Evolutionary conservation across 164 flowering plant species (phyloP), one percentile per base, ranked within the genome.

Genomic region (Liriodendron chinense): DNA sequence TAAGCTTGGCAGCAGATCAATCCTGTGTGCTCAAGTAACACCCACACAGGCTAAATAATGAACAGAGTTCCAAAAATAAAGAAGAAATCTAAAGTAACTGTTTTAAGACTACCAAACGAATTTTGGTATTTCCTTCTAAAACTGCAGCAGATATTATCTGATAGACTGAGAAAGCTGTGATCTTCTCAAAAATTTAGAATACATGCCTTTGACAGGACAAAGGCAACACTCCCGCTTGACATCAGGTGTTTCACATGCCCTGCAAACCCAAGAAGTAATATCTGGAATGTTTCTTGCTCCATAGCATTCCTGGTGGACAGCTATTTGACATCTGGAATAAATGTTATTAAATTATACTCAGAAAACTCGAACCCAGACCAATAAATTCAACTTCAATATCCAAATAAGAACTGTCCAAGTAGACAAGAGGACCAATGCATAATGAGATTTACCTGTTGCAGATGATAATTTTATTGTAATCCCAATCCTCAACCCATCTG

Each of bases 401-500:
- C 14, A 65, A 65, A 65, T 67, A 12, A 34, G 69, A 67, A 24
- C 28, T 26, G 69, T 14, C 18, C 6, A 24, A 65, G 25, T 64
- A 34, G n/a, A 18, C 69, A 67, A 67, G 28, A 28, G 47, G 22
- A 26, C 7, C 3, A 16, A 26, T 24, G 26, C 16, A 18, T 14
- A 20, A 67, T 26, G 25, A 67, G 56, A 75, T 22, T 72, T 76
- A 96, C 98, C 98, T 88, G 82, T 82, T 94, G 88, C 99, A 96
- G 75, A 96, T 94, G 65, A 96, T 93, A 68, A 96, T 96, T 84
- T 93, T 96, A 78, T 96, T 96, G 86, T 90, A 89, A 82, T 96
- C 98, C 98, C 97, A 94, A 83, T 96, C 99, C 83, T 92, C 98
- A 83, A 93, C 96, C 98, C 99, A 93, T 86, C 98, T 86, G 79